Percentiles rank a stretch among this genome's conserved stretches.
Conservation (phyloP, 441 rosid species). For the Populus hybrid region DNA sequence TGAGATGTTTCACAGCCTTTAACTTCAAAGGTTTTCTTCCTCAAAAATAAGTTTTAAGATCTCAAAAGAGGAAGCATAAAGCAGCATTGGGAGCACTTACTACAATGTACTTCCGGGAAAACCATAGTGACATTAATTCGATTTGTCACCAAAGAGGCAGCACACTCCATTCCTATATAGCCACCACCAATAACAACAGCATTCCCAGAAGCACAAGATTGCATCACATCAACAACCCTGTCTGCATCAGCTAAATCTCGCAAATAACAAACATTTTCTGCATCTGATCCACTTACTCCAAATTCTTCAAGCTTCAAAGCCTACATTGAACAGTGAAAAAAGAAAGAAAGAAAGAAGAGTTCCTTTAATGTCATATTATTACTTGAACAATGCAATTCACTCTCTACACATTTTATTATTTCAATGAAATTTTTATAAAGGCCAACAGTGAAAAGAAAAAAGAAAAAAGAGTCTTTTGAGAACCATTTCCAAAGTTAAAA, state of each 20-base stretch:
- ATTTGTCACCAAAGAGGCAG: constrained; percentile 91
- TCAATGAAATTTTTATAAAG: background rate
- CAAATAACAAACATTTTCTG: constrained; percentile 87
- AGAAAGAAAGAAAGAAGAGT: background rate
- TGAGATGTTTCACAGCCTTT: background rate
- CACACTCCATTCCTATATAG: constrained; percentile 98
- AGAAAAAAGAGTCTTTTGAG: background rate
- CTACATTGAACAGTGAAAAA: constrained; percentile 32
- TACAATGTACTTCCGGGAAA: constrained; percentile 94
- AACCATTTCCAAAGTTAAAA: background rate
- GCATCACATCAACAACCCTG: constrained; percentile 61
- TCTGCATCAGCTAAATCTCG: constrained; percentile 83
- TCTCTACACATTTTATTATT: background rate
- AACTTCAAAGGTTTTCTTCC: background rate
- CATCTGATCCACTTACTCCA: constrained; percentile 81
- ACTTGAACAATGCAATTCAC: background rate
- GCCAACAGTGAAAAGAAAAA: background rate
- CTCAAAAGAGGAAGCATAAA: background rate
- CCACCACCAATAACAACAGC: constrained; percentile 98
- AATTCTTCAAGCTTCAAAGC: constrained; percentile 95
- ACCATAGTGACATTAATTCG: constrained; percentile 90
- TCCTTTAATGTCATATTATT: background rate
- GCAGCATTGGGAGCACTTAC: constrained; percentile 37
- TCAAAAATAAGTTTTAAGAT: background rate
- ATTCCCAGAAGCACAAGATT: constrained; percentile 66